These are phyloP conservation scores for Ganoderma boninense DNA, from an alignment of 1,284 basidiomycete genomes.

Conservation along the genomic window DNA sequence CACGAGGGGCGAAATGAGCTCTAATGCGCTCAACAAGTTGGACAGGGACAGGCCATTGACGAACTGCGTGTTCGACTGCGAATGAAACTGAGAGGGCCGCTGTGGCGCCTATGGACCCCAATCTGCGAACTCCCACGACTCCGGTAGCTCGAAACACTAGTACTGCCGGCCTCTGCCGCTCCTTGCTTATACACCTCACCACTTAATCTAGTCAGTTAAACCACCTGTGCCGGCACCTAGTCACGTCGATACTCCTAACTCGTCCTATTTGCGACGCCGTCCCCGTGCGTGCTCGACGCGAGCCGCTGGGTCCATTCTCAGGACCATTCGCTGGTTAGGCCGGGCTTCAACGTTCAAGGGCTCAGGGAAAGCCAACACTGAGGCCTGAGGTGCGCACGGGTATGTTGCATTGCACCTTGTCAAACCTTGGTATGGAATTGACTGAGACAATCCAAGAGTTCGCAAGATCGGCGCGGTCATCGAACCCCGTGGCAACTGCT, in stretches of 20 bases:
- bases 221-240: background rate
- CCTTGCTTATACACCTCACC: too few species aligned
- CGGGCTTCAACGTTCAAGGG: too few species aligned
- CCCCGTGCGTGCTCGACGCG: background rate
- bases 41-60: too few species aligned
- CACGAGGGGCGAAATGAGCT: too few species aligned
- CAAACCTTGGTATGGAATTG: background rate
- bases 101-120: too few species aligned
- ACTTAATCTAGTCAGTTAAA: background rate
- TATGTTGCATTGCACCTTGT: background rate
- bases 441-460: background rate
- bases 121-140: too few species aligned
- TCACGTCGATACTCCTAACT: background rate
- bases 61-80: too few species aligned
- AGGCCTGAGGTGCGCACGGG: background rate
- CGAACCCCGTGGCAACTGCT: conserved; percentile 13
- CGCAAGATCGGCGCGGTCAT: conserved; percentile 1
- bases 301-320: background rate
- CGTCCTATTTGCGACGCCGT: background rate
- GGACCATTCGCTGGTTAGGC: background rate
- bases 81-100: too few species aligned
- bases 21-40: too few species aligned
- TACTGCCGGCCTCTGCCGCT: too few species aligned
- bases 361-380: background rate
- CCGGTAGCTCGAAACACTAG: too few species aligned